Conservation (phyloP, 495 filamentous ascomycete genomes). For the Podospora comata region DNA sequence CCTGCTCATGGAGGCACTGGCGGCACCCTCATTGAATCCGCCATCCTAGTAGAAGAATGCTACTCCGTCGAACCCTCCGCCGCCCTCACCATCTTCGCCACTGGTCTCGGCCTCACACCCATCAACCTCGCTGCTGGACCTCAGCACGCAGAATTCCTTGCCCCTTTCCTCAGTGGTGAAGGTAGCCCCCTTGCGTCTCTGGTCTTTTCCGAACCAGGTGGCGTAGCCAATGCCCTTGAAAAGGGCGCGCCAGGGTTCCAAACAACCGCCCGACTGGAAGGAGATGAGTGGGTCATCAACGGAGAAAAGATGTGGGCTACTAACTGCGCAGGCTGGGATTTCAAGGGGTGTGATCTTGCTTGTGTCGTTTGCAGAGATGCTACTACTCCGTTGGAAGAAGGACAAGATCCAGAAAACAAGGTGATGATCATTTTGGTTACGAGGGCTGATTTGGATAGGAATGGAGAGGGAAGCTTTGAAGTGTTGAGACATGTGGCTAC, state of each 20-base stretch:
- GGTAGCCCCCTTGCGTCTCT: constrained; percentile 50
- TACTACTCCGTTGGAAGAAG: constrained; percentile 19
- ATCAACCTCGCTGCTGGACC: constrained; percentile 43
- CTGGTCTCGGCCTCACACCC: constrained; percentile 49
- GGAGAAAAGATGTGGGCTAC: constrained; percentile 60
- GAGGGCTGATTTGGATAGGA: constrained; percentile 42
- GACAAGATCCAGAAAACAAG: constrained; percentile 35
- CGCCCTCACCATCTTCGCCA: constrained; percentile 51
- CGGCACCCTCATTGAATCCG: constrained; percentile 44
- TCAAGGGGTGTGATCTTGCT: constrained; percentile 49
- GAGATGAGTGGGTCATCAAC: constrained; percentile 52
- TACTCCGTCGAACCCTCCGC: constrained; percentile 48
- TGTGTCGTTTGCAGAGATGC: constrained; percentile 52
- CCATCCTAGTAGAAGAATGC: constrained; percentile 53
- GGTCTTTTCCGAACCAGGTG: constrained; percentile 49
- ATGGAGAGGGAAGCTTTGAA: constrained; percentile 37
- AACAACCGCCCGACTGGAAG: constrained; percentile 49
- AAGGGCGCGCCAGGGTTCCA: constrained; percentile 46
- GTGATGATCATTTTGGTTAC: constrained; percentile 52
- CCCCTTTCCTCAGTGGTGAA: constrained; percentile 46
- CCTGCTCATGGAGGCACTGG: constrained; percentile 43
- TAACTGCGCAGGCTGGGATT: constrained; percentile 54
- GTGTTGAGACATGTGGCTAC: constrained; percentile 43
- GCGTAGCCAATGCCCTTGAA: constrained; percentile 52
- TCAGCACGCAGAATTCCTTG: constrained; percentile 45